phyloP scores from a whole-genome alignment of 225 moss, liverwort and hornwort species.

The Straminergon stramineum region DNA sequence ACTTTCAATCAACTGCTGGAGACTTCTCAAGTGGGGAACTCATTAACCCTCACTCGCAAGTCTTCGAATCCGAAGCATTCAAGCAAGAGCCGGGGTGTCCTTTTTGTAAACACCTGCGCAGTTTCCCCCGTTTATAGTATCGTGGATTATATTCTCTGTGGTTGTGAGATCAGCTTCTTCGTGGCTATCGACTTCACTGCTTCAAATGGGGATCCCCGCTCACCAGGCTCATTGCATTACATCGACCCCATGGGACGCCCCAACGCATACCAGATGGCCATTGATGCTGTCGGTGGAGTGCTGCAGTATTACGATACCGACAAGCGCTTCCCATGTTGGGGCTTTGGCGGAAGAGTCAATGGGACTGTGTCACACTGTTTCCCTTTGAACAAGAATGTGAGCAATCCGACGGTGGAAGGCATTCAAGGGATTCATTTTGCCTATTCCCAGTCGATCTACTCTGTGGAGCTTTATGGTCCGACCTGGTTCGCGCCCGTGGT shows the following conservation, averaged over 20 bases:
- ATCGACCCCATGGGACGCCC: conserved; percentile 60
- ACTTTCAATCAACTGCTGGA: conserved; percentile 54
- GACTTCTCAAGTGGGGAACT: not conserved
- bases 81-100: conserved; percentile 49
- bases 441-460: conserved; percentile 62
- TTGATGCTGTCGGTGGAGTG: conserved; percentile 70
- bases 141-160: conserved; percentile 72
- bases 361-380: conserved; percentile 81
- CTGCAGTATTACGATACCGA: conserved; percentile 85
- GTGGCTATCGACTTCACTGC: conserved; percentile 96
- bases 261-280: conserved; percentile 83
- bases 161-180: conserved; percentile 89
- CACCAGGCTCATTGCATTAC: conserved; percentile 68
- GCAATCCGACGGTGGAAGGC: conserved; percentile 53
- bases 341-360: conserved; percentile 74
- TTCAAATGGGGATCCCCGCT: conserved; percentile 75
- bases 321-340: conserved; percentile 77
- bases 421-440: conserved; percentile 62
- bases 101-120: conserved; percentile 27
- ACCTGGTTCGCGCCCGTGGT: conserved; percentile 87
- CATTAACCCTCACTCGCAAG: conserved; percentile 33
- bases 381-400: conserved; percentile 27
- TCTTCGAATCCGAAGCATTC: conserved; percentile 5
- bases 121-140: conserved; percentile 44
- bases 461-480: conserved; percentile 87